These are phyloP conservation scores for Eutrema japonicum DNA, from an alignment of 345 rosid species.

Conservation along the genomic window DNA sequence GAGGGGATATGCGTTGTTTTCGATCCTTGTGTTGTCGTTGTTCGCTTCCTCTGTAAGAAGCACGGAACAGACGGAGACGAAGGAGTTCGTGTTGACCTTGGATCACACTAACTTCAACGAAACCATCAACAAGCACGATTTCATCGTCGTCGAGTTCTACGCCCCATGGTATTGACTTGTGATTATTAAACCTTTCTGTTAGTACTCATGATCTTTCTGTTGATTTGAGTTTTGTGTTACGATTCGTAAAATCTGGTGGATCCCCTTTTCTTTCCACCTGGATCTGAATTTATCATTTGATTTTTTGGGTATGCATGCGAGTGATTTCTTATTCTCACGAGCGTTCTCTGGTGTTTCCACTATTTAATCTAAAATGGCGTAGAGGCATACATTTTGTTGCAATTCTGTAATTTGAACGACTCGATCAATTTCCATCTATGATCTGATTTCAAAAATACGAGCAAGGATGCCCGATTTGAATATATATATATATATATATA, in stretches of 20 bases:
- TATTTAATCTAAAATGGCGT: neutral
- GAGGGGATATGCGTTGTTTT: slow-evolving; percentile 46
- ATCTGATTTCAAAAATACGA: neutral
- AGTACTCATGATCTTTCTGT: neutral
- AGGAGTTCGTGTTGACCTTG: slow-evolving; percentile 83
- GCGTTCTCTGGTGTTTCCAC: neutral
- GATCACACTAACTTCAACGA: slow-evolving; percentile 90
- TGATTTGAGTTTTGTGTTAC: neutral
- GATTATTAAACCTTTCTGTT: neutral
- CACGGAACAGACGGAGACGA: slow-evolving; percentile 52
- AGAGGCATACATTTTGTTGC: neutral
- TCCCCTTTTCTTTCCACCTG: slow-evolving; percentile 18
- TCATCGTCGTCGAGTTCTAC: slow-evolving; percentile 94
- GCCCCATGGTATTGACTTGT: slow-evolving; percentile 72
- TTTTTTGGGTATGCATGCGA: slow-evolving; percentile 23
- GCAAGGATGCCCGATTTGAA: neutral
- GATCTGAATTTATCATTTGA: slow-evolving; percentile 31
- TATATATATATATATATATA: too few relatives aligned
- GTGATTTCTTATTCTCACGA: neutral
- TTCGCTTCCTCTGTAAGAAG: slow-evolving; percentile 48
- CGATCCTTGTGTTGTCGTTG: slow-evolving; percentile 43
- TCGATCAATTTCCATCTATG: slow-evolving; percentile 31
- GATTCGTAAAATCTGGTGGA: slow-evolving; percentile 34
- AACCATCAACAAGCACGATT: slow-evolving; percentile 71
- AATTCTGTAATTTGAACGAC: slow-evolving; percentile 5